Conservation (phyloP, 2,329 filamentous ascomycete species). For the Kalmusia sp. region DNA sequence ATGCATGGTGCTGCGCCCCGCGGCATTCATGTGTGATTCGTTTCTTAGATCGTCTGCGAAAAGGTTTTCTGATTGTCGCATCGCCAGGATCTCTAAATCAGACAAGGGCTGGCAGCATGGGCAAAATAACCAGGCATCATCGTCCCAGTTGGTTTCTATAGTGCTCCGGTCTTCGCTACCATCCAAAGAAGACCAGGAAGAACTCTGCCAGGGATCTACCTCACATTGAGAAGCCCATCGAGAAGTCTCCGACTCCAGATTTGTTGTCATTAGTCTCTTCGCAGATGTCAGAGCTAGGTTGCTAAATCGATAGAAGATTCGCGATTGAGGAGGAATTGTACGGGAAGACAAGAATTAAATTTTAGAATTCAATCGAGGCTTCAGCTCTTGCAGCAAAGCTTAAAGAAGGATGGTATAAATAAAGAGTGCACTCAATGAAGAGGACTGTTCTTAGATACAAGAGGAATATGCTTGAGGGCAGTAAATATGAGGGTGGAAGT, state of each 20-base stretch:
- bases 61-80: not conserved
- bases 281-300: too few species aligned
- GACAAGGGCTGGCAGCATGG: not conserved
- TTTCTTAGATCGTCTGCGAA: not conserved
- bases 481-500: not conserved
- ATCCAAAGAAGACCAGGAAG: not conserved
- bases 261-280: too few species aligned
- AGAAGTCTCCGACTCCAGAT: not conserved
- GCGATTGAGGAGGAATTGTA: too few species aligned
- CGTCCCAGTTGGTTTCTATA: not conserved
- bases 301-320: too few species aligned
- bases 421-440: not conserved
- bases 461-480: not conserved
- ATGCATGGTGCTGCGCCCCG: constrained; percentile 10
- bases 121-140: not conserved
- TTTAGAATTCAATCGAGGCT: too few species aligned
- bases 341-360: too few species aligned
- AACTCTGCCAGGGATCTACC: not conserved
- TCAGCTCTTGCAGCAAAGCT: too few species aligned
- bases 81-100: not conserved
- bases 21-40: constrained; percentile 12
- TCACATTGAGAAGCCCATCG: not conserved
- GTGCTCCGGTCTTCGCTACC: not conserved
- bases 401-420: too few species aligned
- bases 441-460: not conserved